Percentiles rank a stretch among this genome's conserved stretches.
These are phyloP conservation scores for Stephania yunnanensis DNA, from an alignment of 164 flowering plant genomes.

Conservation along the genomic window DNA sequence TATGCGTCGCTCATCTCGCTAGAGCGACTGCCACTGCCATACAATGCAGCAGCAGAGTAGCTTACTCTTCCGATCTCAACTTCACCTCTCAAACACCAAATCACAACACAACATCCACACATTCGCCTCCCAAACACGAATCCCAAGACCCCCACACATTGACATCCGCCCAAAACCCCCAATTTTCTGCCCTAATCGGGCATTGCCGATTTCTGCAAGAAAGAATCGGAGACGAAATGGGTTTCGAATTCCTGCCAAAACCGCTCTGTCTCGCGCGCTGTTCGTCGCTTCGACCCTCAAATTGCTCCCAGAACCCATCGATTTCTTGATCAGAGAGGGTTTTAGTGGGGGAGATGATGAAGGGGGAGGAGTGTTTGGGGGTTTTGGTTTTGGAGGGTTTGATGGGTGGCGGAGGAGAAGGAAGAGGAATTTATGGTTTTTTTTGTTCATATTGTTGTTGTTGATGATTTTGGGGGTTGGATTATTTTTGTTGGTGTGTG, in stretches of 20 bases:
- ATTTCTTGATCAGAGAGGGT: slow-evolving; percentile 32
- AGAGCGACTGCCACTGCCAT: neutral
- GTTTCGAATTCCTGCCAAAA: slow-evolving; percentile 19
- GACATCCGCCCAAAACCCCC: neutral
- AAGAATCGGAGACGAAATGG: slow-evolving; percentile 24
- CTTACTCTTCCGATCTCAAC: slow-evolving; percentile 8
- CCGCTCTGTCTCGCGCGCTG: slow-evolving; percentile 25
- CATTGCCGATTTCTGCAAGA: neutral
- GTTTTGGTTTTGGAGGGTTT: slow-evolving; percentile 33
- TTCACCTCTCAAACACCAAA: neutral
- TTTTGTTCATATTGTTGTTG: slow-evolving; percentile 14
- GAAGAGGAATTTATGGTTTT: slow-evolving; percentile 15
- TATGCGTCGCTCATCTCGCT: too few relatives aligned
- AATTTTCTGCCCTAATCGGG: neutral
- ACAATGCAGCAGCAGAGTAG: slow-evolving; percentile 16
- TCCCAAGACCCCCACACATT: neutral
- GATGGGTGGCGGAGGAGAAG: slow-evolving; percentile 23
- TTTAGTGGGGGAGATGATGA: slow-evolving; percentile 31
- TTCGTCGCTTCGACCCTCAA: slow-evolving; percentile 34
- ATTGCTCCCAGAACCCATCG: slow-evolving; percentile 49
- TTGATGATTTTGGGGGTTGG: neutral
- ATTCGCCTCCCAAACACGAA: neutral
- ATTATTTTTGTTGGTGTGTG: slow-evolving; percentile 16
- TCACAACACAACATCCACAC: neutral
- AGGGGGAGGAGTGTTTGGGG: slow-evolving; percentile 34